Evolutionary conservation across 495 filamentous ascomycete species (phyloP).

Genomic region (Tuber calosporum): DNA sequence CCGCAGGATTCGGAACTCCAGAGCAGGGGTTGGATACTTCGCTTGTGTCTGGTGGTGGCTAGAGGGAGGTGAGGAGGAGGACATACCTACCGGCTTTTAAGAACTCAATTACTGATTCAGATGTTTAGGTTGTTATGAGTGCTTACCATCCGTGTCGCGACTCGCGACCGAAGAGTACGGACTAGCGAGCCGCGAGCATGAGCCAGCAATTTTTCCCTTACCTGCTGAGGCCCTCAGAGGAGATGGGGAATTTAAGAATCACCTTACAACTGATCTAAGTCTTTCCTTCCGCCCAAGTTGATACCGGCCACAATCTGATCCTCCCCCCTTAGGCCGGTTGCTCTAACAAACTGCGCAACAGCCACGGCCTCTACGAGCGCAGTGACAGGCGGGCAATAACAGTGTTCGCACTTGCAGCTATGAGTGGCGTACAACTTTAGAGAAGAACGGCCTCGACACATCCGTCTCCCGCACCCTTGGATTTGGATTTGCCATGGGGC

Average conservation of each 20-base stretch:
- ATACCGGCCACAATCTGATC: slow-evolving; percentile 25
- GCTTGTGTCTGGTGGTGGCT: slow-evolving; percentile 56
- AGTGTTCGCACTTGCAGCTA: slow-evolving; percentile 53
- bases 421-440: slow-evolving; percentile 64
- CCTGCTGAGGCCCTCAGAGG: slow-evolving; percentile 60
- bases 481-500: slow-evolving; percentile 58
- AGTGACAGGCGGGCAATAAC: slow-evolving; percentile 55
- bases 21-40: slow-evolving; percentile 64
- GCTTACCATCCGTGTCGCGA: slow-evolving; percentile 51
- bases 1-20: slow-evolving; percentile 56
- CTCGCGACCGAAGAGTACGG: not conserved
- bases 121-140: slow-evolving; percentile 60
- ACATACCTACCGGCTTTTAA: slow-evolving; percentile 63
- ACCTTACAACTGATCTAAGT: slow-evolving; percentile 46
- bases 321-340: slow-evolving; percentile 49
- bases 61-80: slow-evolving; percentile 57
- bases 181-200: not conserved
- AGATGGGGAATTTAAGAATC: slow-evolving; percentile 65
- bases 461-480: slow-evolving; percentile 57
- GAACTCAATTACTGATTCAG: slow-evolving; percentile 59
- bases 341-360: slow-evolving; percentile 57
- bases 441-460: slow-evolving; percentile 53
- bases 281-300: slow-evolving; percentile 40
- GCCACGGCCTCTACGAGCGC: slow-evolving; percentile 55
- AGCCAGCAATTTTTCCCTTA: slow-evolving; percentile 52